A percentile compares a stretch with the other conserved stretches of the same genome.
These are phyloP conservation scores for Coelastrella sp. DNA, from an alignment of 139 green algal genomes.

Conservation along the genomic window DNA sequence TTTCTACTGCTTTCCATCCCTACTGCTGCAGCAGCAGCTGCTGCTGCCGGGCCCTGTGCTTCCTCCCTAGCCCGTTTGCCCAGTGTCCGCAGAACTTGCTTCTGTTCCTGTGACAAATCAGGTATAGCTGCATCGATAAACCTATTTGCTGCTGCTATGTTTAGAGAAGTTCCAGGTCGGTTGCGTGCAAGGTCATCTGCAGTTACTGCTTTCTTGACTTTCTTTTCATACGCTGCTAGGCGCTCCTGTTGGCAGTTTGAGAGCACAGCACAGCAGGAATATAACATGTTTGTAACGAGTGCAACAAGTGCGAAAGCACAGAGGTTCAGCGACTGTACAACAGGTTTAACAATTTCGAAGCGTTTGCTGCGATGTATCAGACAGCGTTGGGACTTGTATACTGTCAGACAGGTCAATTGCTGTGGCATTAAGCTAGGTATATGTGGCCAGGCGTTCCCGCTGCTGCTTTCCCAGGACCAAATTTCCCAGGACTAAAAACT, in stretches of 20 bases:
- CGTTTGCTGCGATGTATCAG: no score
- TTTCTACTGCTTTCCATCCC: neutral
- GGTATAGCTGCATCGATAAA: slow-evolving; percentile 53
- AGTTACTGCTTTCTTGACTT: slow-evolving; percentile 24
- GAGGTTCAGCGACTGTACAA: no score
- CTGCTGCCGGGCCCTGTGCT: neutral
- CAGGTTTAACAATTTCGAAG: no score
- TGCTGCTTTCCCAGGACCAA: no score
- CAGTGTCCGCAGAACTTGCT: slow-evolving; percentile 13
- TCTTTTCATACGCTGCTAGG: slow-evolving; percentile 19
- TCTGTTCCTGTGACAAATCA: slow-evolving; percentile 45
- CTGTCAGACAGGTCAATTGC: no score
- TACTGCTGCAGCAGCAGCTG: slow-evolving; percentile 3
- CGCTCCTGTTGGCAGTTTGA: slow-evolving; percentile 20
- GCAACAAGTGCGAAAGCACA: neutral
- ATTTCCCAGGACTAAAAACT: no score
- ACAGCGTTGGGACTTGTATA: no score
- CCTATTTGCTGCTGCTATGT: slow-evolving; percentile 43
- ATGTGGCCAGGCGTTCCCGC: no score
- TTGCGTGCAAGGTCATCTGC: slow-evolving; percentile 40
- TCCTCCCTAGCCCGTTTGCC: neutral
- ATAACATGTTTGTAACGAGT: neutral
- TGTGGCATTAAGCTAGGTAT: no score
- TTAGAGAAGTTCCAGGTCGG: slow-evolving; percentile 22
- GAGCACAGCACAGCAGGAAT: neutral